A percentile compares a stretch with the other conserved stretches of the same genome.
phyloP scores from a whole-genome alignment of 805 yeast genomes.

The Kazachstania taianensis region DNA sequence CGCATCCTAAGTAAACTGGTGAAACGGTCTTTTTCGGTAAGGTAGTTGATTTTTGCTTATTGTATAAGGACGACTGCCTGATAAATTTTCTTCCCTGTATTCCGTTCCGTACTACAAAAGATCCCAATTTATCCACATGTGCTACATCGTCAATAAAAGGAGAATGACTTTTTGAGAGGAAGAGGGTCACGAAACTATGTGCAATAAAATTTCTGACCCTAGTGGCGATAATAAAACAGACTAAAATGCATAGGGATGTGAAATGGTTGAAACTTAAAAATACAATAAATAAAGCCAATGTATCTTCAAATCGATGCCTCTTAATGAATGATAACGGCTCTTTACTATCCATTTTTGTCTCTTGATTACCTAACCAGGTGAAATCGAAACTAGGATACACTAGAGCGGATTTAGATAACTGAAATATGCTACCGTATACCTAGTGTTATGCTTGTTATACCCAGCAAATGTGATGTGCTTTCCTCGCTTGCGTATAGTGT shows the following conservation, averaged over 20 bases:
- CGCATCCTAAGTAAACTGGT: neutral
- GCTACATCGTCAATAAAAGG: conserved; percentile 14
- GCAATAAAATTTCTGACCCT: conserved; percentile 22
- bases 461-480: no score
- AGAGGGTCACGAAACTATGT: conserved; percentile 19
- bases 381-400: neutral
- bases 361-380: neutral
- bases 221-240: conserved; percentile 21
- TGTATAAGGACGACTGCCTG: neutral
- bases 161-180: conserved; percentile 22
- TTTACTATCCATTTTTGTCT: neutral
- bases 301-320: conserved; percentile 25
- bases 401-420: neutral
- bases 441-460: no score
- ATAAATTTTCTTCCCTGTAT: no score
- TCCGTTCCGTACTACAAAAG: no score
- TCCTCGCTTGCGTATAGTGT: no score
- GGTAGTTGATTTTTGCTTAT: neutral
- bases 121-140: conserved; percentile 3
- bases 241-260: conserved; percentile 17
- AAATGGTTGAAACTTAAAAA: conserved; percentile 26
- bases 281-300: conserved; percentile 25
- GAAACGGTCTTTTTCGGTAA: neutral
- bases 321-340: conserved; percentile 3
- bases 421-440: no score